These are phyloP conservation scores for Neurospora africana DNA, from an alignment of 495 filamentous ascomycete species.

Conservation along the genomic window DNA sequence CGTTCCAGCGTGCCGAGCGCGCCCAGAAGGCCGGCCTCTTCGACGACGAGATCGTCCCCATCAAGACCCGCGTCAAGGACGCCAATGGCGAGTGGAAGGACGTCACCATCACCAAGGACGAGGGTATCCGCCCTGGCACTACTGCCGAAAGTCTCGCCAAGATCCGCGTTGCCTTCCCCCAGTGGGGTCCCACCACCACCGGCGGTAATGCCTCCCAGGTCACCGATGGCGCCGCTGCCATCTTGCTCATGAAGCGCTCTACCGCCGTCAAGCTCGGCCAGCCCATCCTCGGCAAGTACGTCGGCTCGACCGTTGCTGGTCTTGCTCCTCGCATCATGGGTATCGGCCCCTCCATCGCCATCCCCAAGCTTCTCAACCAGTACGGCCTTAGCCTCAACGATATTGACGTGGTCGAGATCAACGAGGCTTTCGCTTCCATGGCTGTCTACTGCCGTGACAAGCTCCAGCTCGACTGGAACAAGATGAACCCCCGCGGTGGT, in stretches of 20 bases:
- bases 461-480: conserved; percentile 65
- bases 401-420: conserved; percentile 84
- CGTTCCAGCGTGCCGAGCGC: conserved; percentile 71
- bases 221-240: conserved; percentile 85
- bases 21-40: conserved; percentile 92
- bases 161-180: conserved; percentile 83
- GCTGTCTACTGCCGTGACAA: conserved; percentile 81
- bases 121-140: conserved; percentile 82
- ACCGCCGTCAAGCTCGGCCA: conserved; percentile 79
- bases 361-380: conserved; percentile 84
- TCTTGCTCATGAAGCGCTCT: conserved; percentile 89
- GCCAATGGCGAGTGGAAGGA: conserved; percentile 67
- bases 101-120: conserved; percentile 72
- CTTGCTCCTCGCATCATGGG: conserved; percentile 92
- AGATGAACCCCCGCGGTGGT: conserved; percentile 83
- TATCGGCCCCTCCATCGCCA: conserved; percentile 86
- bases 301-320: conserved; percentile 81
- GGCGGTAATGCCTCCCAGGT: conserved; percentile 96
- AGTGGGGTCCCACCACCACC: conserved; percentile 78
- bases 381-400: conserved; percentile 71
- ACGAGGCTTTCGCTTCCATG: conserved; percentile 98
- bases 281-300: conserved; percentile 90
- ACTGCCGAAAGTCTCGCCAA: conserved; percentile 72
- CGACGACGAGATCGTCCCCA: conserved; percentile 89
- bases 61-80: conserved; percentile 70